Percentiles rank a stretch among this genome's conserved stretches.
These are phyloP conservation scores for Starmera caribaea DNA, from an alignment of 805 yeast genomes.

Conservation along the genomic window DNA sequence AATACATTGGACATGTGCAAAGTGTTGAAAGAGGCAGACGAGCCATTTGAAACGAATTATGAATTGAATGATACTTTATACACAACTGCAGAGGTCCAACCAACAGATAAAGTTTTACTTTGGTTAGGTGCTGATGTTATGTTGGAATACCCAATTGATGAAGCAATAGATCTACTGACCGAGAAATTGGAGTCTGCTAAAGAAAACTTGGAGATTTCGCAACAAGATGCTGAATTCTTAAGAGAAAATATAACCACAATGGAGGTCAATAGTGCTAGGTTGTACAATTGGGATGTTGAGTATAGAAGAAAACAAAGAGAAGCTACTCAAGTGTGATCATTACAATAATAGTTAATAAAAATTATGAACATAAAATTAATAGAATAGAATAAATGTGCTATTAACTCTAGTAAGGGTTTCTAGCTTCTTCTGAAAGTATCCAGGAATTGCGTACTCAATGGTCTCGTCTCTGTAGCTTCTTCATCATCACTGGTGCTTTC, in stretches of 20 bases:
- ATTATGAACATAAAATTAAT: no score
- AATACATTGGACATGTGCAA: conserved; percentile 72
- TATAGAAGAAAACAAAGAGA: conserved; percentile 42
- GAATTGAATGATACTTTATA: conserved; percentile 90
- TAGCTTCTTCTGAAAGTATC: conserved; percentile 32
- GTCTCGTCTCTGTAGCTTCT: conserved; percentile 24
- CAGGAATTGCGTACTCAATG: conserved; percentile 36
- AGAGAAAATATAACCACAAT: conserved; percentile 90
- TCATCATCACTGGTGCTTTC: conserved; percentile 14
- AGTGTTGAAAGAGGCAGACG: conserved; percentile 42
- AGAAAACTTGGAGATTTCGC: conserved; percentile 47
- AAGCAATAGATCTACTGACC: conserved; percentile 65
- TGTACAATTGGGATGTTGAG: conserved; percentile 83
- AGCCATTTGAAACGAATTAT: conserved; percentile 61
- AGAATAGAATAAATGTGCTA: no score
- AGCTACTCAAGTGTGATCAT: no score
- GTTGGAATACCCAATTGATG: conserved; percentile 88
- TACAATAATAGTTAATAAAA: no score
- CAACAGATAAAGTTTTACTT: conserved; percentile 58
- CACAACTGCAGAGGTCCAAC: conserved; percentile 68
- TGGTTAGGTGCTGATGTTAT: conserved; percentile 99
- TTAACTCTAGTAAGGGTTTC: no score
- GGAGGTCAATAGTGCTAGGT: conserved; percentile 95
- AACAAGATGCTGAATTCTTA: conserved; percentile 77
- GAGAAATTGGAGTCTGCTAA: conserved; percentile 56